Base-by-base conservation (phyloP, 192 early-diverging fungal species). In the Coemansia sp. region DNA sequence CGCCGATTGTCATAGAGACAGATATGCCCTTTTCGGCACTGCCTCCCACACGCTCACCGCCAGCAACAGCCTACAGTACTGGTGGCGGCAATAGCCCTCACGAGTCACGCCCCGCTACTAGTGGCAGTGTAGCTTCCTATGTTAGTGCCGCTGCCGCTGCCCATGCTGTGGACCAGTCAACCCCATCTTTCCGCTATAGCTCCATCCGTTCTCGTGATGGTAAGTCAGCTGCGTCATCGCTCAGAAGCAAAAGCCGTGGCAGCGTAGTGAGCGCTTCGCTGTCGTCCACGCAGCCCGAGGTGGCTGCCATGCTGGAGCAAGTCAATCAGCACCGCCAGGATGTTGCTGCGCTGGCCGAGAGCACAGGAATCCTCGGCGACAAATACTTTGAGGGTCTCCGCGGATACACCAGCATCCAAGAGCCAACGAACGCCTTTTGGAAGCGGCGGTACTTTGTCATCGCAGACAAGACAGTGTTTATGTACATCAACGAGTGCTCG, bases 401-500 rank as follows among this genome's bases (percentile, higher is more conserved):
- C 19, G 78, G 78, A 32, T 80, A 75, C 67, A 75, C 73, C 38
- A 80, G 69, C 53, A 80, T 80, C 50, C 78, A 80, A 60, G 73
- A 80, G 66, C 78, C 78, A 0, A 64, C 67, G 15, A 75, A 72
- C 41, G 62, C 73, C 39, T 80, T 71, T 53, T 80, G 78, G 78
- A 80, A 80, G 66, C 78, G 78, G 32, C 66, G 78, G 29, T 80
- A 75, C 60, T 80, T 80, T 80, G 78, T 74, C 10, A 38, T 80
- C 36, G 69, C 78, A 0, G 70, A 80, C 37, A 66, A 73, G 23
- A 80, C 69, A 7, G 51, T 80, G 59, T 80, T 80, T 53, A 53
- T 74, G 63, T 80, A 80, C 66, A 80, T 67, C 31, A 80, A 80
- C 51, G 78, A 80, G 64, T 80, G 78, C 78, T 75, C 73, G 38